Base-by-base conservation (phyloP, 306 rosid genomes). In the Arachis hypogaea region DNA sequence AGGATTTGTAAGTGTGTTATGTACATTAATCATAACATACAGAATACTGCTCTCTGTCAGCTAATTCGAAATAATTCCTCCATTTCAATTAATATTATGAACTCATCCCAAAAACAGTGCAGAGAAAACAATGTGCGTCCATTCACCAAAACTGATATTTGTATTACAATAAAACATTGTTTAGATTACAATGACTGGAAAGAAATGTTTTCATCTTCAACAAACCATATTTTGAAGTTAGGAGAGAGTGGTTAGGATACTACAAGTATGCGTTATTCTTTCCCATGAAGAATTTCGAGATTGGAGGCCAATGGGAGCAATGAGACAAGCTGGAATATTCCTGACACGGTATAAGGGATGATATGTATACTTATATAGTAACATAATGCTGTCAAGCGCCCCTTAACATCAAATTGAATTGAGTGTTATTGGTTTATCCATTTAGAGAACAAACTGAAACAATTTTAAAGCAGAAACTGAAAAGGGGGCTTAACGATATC, bases 121-220 rank as follows among this genome's bases (percentile, higher is more conserved):
- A 36, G 59, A n/a, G 59, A 8, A 75, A 56, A 69, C 1, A 36
- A 14, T 44, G 30, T 44, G 30, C 1, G 4, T 36, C 65, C 68
- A 68, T 58, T 78, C 40, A 66, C 36, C 47, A 29, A 47, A 22
- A 41, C 46, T 12, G 68, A 71, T 71, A 36, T 58, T 9, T 38
- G 54, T 57, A 28, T 18, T 56, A 40, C 44, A 4, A 4, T 41
- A 41, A 41, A 22, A 22, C 28, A 22, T 41, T 7, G 11, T 45
- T 65, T 65, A 65, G 7, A 49, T 64, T 41, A 78, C 68, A 71
- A n/a, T 60, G 59, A n/a, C 29, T 59, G 59, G 68, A 56, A 59
- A 14, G 42, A 66, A 30, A 78, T 22, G 52, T 68, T 68, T 76
- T 9, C 22, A 68, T 65, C n/a, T 5, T 64, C 55, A 36, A 11